These are phyloP conservation scores for Syzygium oleosum DNA, from an alignment of 345 rosid species.

Conservation along the genomic window DNA sequence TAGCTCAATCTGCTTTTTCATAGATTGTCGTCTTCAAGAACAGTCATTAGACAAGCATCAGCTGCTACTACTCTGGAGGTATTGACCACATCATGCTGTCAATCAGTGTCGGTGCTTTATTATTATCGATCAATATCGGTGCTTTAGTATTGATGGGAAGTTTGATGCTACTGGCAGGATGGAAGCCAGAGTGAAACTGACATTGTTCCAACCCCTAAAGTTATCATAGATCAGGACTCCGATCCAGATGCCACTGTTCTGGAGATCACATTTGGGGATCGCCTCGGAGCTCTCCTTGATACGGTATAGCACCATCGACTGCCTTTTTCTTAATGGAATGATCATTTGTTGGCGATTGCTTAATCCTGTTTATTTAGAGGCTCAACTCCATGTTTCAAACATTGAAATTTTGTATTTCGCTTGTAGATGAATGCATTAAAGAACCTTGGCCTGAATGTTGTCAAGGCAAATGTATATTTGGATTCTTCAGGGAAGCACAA, in stretches of 20 bases:
- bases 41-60: conserved; percentile 37
- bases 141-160: background rate
- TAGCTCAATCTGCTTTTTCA: conserved; percentile 5
- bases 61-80: conserved; percentile 79
- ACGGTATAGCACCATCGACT: conserved; percentile 36
- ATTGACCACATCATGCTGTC: conserved; percentile 3
- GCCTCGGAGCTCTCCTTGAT: conserved; percentile 96
- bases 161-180: conserved; percentile 35
- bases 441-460: conserved; percentile 88
- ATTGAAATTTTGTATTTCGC: background rate
- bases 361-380: background rate
- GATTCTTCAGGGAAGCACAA: conserved; percentile 98
- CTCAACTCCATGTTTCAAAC: background rate
- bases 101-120: background rate
- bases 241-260: conserved; percentile 84
- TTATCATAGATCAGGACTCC: conserved; percentile 89
- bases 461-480: conserved; percentile 79
- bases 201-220: conserved; percentile 76
- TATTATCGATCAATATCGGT: background rate
- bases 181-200: conserved; percentile 54
- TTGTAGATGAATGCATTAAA: conserved; percentile 87
- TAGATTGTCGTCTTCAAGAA: conserved; percentile 43
- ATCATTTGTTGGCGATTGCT: background rate
- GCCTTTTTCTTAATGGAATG: background rate
- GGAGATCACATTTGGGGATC: conserved; percentile 91